These are phyloP conservation scores for Chloranthus sessilifolius DNA, from an alignment of 164 flowering plant species.

Conservation along the genomic window DNA sequence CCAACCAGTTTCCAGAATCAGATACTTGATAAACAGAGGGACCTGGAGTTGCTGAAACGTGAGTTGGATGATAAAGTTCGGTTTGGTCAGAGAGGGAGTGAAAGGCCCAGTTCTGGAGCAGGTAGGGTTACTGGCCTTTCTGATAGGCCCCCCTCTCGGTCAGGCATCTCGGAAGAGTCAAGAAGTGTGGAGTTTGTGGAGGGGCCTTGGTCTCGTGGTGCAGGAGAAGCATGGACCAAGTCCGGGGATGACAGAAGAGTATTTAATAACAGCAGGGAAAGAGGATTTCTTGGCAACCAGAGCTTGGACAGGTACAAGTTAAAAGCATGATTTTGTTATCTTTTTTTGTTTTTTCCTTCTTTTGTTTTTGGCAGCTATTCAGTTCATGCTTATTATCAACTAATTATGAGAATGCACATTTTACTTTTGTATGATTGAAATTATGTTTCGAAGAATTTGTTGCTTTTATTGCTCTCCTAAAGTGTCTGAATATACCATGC, in stretches of 20 bases:
- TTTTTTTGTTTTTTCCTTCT: not conserved
- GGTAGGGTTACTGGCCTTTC: slow-evolving; percentile 22
- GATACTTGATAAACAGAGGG: slow-evolving; percentile 20
- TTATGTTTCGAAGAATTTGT: too few relatives aligned
- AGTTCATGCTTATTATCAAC: not conserved
- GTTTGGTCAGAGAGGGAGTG: slow-evolving; percentile 26
- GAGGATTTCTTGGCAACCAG: slow-evolving; percentile 35
- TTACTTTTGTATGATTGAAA: not conserved
- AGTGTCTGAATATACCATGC: too few relatives aligned
- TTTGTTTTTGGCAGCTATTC: not conserved
- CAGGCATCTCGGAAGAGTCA: slow-evolving; percentile 55
- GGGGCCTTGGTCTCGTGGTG: slow-evolving; percentile 64
- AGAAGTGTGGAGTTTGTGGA: slow-evolving; percentile 48
- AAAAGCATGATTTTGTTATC: too few relatives aligned
- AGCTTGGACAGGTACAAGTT: slow-evolving; percentile 43
- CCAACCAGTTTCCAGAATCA: slow-evolving; percentile 12
- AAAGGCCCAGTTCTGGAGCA: slow-evolving; percentile 35
- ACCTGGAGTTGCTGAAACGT: slow-evolving; percentile 27
- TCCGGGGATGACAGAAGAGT: slow-evolving; percentile 48
- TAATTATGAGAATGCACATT: not conserved
- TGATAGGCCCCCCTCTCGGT: slow-evolving; percentile 58
- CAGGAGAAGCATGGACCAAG: slow-evolving; percentile 48
- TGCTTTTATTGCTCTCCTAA: too few relatives aligned
- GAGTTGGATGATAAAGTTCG: slow-evolving; percentile 61
- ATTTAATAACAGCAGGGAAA: slow-evolving; percentile 49